Base-by-base conservation (phyloP, 129 eudicot species). In the Cynara cardunculus region DNA sequence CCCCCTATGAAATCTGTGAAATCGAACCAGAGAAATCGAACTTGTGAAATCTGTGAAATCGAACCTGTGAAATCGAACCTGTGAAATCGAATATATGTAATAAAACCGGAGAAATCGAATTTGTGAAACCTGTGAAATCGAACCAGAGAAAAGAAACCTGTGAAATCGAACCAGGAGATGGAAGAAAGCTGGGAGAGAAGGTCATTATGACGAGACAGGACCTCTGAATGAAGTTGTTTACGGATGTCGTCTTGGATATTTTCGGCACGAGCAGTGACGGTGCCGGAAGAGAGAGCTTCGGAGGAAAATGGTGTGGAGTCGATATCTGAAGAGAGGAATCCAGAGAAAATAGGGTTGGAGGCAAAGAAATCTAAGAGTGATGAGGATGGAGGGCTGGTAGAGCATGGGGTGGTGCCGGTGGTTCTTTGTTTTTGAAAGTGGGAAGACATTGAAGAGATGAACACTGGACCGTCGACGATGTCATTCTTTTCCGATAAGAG, bases 271-370 rank as follows among this genome's bases (percentile, higher is more conserved):
- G 97, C 84, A 25, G 96, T 92, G 81, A 97, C 85, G 80, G 98
- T 92, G 78, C 96, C 96, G 76, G 97, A 89, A 82, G 98, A 89
- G 74, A 94, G 94, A 7, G 96, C 98, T 69, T 93, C 82, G 87
- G 98, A 94, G 85, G 98, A 94, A 89, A 92, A 94, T 3, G 77
- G 84, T 18, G 97, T 81, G 78, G 97, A 88, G 76, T 81, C 77
- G 91, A 91, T 90, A 85, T 85, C 86, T 0, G 94, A 68, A 37
- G 98, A 90, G 77, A 92, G 92, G 84, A 90, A 92, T 24, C 87
- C 78, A 84, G 97, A 92, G 89, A 87, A 90, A 25, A 94, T 87
- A 1, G 98, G 92, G 61, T 94, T 92, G 76, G 93, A 71, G 37
- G 97, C 59, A 86, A 90, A 89, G 87, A 95, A 79, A 39, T 87